These are phyloP conservation scores for Nicotiana rustica DNA, from an alignment of 305 asterid genomes.

Conservation along the genomic window DNA sequence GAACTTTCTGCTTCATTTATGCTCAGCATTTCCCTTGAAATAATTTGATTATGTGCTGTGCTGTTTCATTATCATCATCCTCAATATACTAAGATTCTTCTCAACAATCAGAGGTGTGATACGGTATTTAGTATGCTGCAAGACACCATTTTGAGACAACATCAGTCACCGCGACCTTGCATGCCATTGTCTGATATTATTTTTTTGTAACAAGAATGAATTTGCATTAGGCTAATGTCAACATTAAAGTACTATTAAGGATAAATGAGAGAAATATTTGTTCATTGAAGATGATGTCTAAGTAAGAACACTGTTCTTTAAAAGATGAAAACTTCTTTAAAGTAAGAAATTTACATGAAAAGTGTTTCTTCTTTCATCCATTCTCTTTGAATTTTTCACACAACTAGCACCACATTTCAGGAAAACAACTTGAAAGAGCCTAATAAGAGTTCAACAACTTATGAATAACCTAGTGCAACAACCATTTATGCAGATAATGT, in stretches of 20 bases:
- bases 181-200: not conserved
- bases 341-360: not conserved
- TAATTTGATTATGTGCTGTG: conserved; percentile 15
- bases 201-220: not conserved
- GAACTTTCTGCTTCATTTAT: conserved; percentile 11
- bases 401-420: conserved; percentile 11
- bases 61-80: not conserved
- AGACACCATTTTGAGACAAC: not conserved
- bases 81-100: not conserved
- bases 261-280: not conserved
- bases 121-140: not conserved
- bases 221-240: not conserved
- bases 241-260: not conserved
- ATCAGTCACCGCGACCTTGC: not conserved
- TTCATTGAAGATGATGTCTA: not conserved
- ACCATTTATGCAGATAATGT: not conserved
- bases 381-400: not conserved
- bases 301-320: not conserved
- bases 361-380: not conserved
- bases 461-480: not conserved
- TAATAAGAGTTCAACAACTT: not conserved
- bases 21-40: conserved; percentile 21
- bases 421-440: not conserved
- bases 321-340: not conserved
- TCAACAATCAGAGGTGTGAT: not conserved